Evolutionary conservation across 2,329 filamentous ascomycete species (phyloP), one percentile per base, ranked within the genome.

Genomic region (Sarocladium oryzae): DNA sequence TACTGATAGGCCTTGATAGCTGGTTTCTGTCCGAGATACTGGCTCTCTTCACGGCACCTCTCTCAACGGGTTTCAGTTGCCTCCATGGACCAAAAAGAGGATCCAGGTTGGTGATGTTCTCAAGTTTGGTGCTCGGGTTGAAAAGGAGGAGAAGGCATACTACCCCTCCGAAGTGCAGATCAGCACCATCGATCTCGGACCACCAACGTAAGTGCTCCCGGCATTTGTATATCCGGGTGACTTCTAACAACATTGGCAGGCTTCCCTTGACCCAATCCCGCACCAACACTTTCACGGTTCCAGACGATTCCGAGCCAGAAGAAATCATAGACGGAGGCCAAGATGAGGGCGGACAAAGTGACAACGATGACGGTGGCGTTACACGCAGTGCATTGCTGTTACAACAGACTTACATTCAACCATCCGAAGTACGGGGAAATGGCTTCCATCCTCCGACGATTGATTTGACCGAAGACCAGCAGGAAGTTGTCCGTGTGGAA

Each of bases 1-100:
- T 32, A n/a, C 43, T 48, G 26, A 48, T 23, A 9, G 10, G n/a
- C 7, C 13, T 9, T 32, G n/a, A 15, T 20, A 48, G 43, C 26
- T 48, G 21, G 59, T 81, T 0, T 66, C 63, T 37, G 60, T 81
- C 33, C 66, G 61, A 24, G 78, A 82, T 51, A 59, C 63, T 1
- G 66, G 67, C 2, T 81, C 78, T 0, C 69, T 80, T 2, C 78
- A 82, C 53, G 78, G 78, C 1, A 80, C 78, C 0, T 77, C 66
- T 35, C 56, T 73, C 37, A 78, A 75, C 51, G 57, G 64, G 2
- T 45, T 49, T 6, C 55, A 53, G 18, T 53, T 71, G 9, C 32
- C 43, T 23, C 37, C 43, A 16, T 50, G 58, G 8, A 50, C 56
- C 15, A 26, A 50, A 1, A 54, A 57, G 4, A 50, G 51, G 4